Base-by-base conservation (phyloP, 306 rosid genomes). In the Betula pendula region DNA sequence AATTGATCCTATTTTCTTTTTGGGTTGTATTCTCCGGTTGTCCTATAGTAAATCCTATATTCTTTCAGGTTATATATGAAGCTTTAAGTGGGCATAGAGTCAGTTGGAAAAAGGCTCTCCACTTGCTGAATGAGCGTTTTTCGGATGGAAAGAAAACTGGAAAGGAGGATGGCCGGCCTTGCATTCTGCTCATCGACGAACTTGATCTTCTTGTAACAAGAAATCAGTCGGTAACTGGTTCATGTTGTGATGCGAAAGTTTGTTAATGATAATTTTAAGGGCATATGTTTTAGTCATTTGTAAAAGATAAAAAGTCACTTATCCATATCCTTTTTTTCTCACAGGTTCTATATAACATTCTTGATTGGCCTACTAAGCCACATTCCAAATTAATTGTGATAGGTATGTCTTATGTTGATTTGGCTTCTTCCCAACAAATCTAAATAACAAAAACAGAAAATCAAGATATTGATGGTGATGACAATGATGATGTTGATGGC, bases 281-380 rank as follows among this genome's bases (percentile, higher is more conserved):
- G 24, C 13, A 8, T 29, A 6, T 20, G 47, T 19, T 72, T 78
- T 73, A 19, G 25, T 14, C 53, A 50, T 68, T 68, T 20, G 7
- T 33, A 47, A 53, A 53, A 67, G 58, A 38, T 25, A 22, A n/a
- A 33, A 67, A 83, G 66, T 75, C 45, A 50, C 19, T 73, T 68
- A 14, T 52, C 19, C 38, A 19, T 22, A 31, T 53, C 55, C 69
- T 31, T 73, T 72, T 35, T 73, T 69, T 72, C 53, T 77, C 16
- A 49, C 87, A 92, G 98, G 96, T 94, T 83, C 83, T 92, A 68
- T 92, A 94, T 85, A 94, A 90, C 81, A 89, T 94, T 84, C 98
- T 94, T 80, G 98, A 94, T 76, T 94, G 98, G 98, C 98, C 98
- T 70, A 94, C 97, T 40, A 94, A 83, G 79, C 91, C 95, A 85